phyloP scores from a whole-genome alignment of 2,329 filamentous ascomycete genomes.

The Diatrype stigma region DNA sequence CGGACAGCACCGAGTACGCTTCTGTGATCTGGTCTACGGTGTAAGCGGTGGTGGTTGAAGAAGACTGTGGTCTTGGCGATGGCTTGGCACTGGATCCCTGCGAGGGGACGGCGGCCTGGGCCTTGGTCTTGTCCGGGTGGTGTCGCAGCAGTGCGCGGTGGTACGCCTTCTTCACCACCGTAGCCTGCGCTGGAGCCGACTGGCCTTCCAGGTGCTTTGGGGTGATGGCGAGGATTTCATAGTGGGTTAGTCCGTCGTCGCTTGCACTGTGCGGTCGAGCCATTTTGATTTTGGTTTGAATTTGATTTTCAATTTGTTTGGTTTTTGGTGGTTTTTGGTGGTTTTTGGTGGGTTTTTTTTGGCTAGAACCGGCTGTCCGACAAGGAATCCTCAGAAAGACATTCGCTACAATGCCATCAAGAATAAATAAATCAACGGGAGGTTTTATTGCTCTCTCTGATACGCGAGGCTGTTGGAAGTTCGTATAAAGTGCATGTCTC shows the following conservation, averaged over 20 bases:
- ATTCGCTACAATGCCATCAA: too few relatives aligned
- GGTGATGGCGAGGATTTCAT: slow-evolving; percentile 56
- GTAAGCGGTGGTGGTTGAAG: slow-evolving; percentile 25
- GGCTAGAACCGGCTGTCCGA: too few relatives aligned
- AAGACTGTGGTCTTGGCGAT: slow-evolving; percentile 8
- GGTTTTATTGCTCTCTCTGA: too few relatives aligned
- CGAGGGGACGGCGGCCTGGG: background rate
- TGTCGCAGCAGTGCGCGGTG: slow-evolving; percentile 59
- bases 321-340: too few relatives aligned
- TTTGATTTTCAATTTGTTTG: background rate
- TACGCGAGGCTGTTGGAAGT: slow-evolving; percentile 1
- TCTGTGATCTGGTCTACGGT: slow-evolving; percentile 61
- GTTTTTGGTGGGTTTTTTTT: too few relatives aligned
- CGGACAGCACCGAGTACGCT: slow-evolving; percentile 55
- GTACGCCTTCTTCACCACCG: slow-evolving; percentile 56
- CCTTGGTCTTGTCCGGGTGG: slow-evolving; percentile 56
- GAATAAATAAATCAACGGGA: too few relatives aligned
- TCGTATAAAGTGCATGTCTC: background rate
- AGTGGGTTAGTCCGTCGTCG: slow-evolving; percentile 46
- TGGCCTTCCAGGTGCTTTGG: slow-evolving; percentile 41
- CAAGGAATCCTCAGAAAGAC: too few relatives aligned
- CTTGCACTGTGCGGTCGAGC: slow-evolving; percentile 11
- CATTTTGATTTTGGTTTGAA: background rate
- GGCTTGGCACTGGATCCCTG: background rate
- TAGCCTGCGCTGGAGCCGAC: slow-evolving; percentile 39